Evolutionary conservation across 352 stramenopile genomes (phyloP), one percentile per base, ranked within the genome.

Genomic region (Phytophthora palmivora): DNA sequence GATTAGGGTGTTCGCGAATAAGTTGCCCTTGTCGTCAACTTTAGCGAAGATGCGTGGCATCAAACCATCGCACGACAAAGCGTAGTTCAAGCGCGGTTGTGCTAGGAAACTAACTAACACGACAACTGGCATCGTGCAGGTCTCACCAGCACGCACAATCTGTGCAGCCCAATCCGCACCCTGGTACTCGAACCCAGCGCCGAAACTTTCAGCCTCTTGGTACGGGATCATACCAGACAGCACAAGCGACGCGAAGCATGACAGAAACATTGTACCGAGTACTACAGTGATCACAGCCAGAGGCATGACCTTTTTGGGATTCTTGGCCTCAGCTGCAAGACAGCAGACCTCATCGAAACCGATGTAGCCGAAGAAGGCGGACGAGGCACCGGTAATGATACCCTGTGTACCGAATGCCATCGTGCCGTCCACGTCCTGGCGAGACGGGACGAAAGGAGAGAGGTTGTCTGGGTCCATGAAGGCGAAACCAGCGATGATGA

Each of bases 261-360:
- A 77, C 15, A 95, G 52, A 57, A 88, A 77, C 73, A 92, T 89
- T 5, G 92, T 94, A 50, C 80, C 75, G 14, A 67, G 34, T 10
- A 98, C 73, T 2, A 94, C 94, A 10, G 74, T 81, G 28, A 97
- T 86, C 44, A 98, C 88, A 15, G 85, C 84, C 19, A 78, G 47
- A 5, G 92, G 91, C 70, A 97, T 87, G 63, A 91, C 78, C 44
- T 78, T 82, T 36, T 82, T 75, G 26, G 85, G 83, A 66, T 95
- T 83, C 65, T 88, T 88, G 18, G 80, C 76, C 61, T 95, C 87
- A 18, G 82, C 86, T 7, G 90, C 87, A 14, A 98, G 63, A 71
- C 91, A 97, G 66, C 89, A 97, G 19, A 98, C 86, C 65, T 98
- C 94, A 72, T 98, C 96, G 68, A 98, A 98, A n/a, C 96, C 96